Percentiles rank a stretch among this genome's conserved stretches.
These are phyloP conservation scores for Blastobotrys buckinghamii DNA, from an alignment of 1,139 yeast species.

Conservation along the genomic window DNA sequence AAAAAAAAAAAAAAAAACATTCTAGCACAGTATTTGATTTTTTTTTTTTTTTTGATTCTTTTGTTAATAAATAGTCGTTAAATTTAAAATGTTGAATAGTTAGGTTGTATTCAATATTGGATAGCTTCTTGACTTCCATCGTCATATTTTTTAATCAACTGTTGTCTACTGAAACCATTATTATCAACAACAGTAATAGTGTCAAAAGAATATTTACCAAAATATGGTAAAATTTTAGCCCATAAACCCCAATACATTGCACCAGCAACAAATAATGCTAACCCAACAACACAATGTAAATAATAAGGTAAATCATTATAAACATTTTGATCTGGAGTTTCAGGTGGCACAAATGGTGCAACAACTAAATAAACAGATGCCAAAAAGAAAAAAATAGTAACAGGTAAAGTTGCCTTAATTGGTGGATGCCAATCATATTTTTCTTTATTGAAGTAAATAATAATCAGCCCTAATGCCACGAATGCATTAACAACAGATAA, in stretches of 20 bases:
- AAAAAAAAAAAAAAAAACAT: slow-evolving; percentile 1
- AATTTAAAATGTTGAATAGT: no score
- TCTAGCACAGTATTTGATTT: no score
- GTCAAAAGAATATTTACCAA: slow-evolving; percentile 55
- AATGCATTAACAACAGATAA: slow-evolving; percentile 63
- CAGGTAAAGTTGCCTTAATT: slow-evolving; percentile 59
- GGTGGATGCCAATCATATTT: slow-evolving; percentile 64
- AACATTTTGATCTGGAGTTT: slow-evolving; percentile 52
- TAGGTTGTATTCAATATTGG: slow-evolving; percentile 6
- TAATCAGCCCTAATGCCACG: slow-evolving; percentile 66
- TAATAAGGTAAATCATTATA: slow-evolving; percentile 68
- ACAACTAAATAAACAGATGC: slow-evolving; percentile 65
- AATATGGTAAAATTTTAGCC: slow-evolving; percentile 53
- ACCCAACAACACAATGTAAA: slow-evolving; percentile 76
- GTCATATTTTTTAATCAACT: slow-evolving; percentile 39
- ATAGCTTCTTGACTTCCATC: slow-evolving; percentile 11
- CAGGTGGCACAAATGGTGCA: slow-evolving; percentile 81
- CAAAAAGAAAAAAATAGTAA: slow-evolving; percentile 57
- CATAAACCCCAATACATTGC: slow-evolving; percentile 65
- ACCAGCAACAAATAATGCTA: slow-evolving; percentile 73
- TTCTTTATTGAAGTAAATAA: slow-evolving; percentile 54
- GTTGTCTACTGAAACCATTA: slow-evolving; percentile 69
- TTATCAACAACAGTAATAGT: slow-evolving; percentile 58
- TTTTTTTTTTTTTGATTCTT: no score
- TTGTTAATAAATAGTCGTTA: not conserved